Conservation (phyloP, 306 rosid genomes). For the Coriaria nepalensis region DNA sequence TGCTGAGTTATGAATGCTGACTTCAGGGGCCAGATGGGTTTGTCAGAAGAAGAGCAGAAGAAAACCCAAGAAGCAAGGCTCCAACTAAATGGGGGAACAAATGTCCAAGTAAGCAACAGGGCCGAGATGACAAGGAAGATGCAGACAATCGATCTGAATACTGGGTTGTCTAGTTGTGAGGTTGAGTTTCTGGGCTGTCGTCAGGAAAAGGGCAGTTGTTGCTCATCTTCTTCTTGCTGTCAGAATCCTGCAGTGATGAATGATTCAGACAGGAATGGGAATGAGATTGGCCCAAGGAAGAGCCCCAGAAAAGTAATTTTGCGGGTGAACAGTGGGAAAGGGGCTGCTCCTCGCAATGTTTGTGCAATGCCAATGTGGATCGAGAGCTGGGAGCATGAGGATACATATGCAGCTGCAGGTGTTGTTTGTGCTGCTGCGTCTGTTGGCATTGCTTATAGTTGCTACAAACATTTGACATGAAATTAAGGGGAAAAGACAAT, state of each 20-base stretch:
- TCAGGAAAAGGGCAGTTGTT: slow-evolving; percentile 26
- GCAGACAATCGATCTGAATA: slow-evolving; percentile 10
- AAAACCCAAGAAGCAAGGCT: slow-evolving; percentile 43
- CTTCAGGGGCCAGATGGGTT: slow-evolving; percentile 91
- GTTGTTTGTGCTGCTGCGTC: slow-evolving; percentile 76
- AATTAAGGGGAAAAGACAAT: background rate
- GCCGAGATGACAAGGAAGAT: slow-evolving; percentile 16
- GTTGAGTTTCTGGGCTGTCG: slow-evolving; percentile 38
- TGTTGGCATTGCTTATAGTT: slow-evolving; percentile 66
- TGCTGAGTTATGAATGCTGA: background rate
- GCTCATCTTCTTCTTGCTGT: slow-evolving; percentile 28
- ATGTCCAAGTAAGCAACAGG: slow-evolving; percentile 20
- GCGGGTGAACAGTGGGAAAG: slow-evolving; percentile 37
- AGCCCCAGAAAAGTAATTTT: slow-evolving; percentile 26
- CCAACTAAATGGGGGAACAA: slow-evolving; percentile 28
- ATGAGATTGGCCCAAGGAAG: slow-evolving; percentile 24
- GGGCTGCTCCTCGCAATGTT: slow-evolving; percentile 32
- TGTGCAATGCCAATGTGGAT: slow-evolving; percentile 63
- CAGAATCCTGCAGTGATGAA: slow-evolving; percentile 27
- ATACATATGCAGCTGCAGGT: slow-evolving; percentile 69
- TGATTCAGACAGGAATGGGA: slow-evolving; percentile 19
- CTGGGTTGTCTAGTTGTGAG: slow-evolving; percentile 12
- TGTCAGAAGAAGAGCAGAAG: slow-evolving; percentile 61
- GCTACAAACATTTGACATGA: slow-evolving; percentile 48
- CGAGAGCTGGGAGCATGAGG: slow-evolving; percentile 86